Evolutionary conservation across 2,329 filamentous ascomycete species (phyloP).

Genomic region (Colletotrichum falcatum): DNA sequence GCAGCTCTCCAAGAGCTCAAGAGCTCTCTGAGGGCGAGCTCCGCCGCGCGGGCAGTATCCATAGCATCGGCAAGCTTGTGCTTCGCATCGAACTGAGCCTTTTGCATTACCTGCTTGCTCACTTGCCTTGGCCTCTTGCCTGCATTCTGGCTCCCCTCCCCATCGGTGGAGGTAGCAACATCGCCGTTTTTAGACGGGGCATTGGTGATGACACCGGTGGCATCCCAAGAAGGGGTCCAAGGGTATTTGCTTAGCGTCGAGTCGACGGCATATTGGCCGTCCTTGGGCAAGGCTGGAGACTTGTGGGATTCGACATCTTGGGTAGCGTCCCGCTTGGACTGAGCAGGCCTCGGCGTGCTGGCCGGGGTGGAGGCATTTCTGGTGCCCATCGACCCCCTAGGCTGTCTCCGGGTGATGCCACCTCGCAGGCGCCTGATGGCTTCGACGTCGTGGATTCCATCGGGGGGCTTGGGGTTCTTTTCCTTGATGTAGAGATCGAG

Average conservation of each 20-base stretch:
- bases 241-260: conserved; percentile 66
- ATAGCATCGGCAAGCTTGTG: conserved; percentile 75
- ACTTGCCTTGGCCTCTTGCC: conserved; percentile 56
- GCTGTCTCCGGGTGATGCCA: conserved; percentile 87
- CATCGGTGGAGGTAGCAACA: conserved; percentile 40
- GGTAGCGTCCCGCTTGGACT: conserved; percentile 47
- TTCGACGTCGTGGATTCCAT: conserved; percentile 91
- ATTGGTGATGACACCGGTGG: conserved; percentile 83
- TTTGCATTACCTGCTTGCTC: conserved; percentile 66
- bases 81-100: conserved; percentile 72
- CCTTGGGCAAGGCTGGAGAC: conserved; percentile 56
- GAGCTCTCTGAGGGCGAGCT: conserved; percentile 86
- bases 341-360: conserved; percentile 59
- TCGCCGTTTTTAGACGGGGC: conserved; percentile 59
- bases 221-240: conserved; percentile 76
- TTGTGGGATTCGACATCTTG: conserved; percentile 51
- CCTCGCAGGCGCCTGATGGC: conserved; percentile 87
- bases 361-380: conserved; percentile 72
- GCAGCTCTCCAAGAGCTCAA: conserved; percentile 85
- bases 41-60: conserved; percentile 85
- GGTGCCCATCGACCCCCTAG: conserved; percentile 72
- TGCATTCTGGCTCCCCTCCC: conserved; percentile 49
- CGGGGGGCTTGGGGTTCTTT: conserved; percentile 88
- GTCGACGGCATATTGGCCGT: conserved; percentile 57
- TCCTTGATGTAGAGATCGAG: conserved; percentile 94